Percentiles rank a stretch among this genome's conserved stretches.
Evolutionary conservation across 176 grass and related monocot species (phyloP).

Genomic region (Aechmea fasciata): DNA sequence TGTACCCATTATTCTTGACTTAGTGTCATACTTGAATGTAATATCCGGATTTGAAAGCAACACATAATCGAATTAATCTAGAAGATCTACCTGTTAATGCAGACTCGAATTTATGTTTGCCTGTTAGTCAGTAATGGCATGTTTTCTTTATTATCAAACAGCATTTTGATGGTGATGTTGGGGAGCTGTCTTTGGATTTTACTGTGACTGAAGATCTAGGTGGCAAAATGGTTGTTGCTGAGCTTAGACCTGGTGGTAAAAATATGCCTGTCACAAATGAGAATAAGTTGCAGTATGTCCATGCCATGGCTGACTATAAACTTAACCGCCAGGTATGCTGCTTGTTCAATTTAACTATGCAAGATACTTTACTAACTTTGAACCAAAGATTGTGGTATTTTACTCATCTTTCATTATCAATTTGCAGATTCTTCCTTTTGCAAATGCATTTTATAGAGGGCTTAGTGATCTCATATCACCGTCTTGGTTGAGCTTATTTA

Average conservation of each 20-base stretch:
- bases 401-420: background rate
- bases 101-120: too few species aligned
- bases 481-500: conserved; percentile 92
- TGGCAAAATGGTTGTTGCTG: conserved; percentile 75
- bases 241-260: conserved; percentile 91
- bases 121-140: too few species aligned
- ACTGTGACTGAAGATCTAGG: conserved; percentile 78
- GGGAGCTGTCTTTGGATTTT: conserved; percentile 92
- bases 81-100: too few species aligned
- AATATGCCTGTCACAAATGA: conserved; percentile 78
- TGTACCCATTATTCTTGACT: too few species aligned
- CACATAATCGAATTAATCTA: too few species aligned
- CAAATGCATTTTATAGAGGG: conserved; percentile 96
- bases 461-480: conserved; percentile 78
- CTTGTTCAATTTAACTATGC: conserved; percentile 2
- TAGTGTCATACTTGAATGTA: too few species aligned
- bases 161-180: conserved; percentile 83
- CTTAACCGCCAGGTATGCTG: conserved; percentile 70
- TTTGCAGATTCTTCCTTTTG: conserved; percentile 82
- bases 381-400: background rate
- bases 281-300: conserved; percentile 96
- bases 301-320: conserved; percentile 96
- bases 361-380: background rate
- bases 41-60: too few species aligned
- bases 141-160: conserved; percentile 23